phyloP scores from a whole-genome alignment of 2,329 filamentous ascomycete species.

The Fusarium pseudoanthophilum region DNA sequence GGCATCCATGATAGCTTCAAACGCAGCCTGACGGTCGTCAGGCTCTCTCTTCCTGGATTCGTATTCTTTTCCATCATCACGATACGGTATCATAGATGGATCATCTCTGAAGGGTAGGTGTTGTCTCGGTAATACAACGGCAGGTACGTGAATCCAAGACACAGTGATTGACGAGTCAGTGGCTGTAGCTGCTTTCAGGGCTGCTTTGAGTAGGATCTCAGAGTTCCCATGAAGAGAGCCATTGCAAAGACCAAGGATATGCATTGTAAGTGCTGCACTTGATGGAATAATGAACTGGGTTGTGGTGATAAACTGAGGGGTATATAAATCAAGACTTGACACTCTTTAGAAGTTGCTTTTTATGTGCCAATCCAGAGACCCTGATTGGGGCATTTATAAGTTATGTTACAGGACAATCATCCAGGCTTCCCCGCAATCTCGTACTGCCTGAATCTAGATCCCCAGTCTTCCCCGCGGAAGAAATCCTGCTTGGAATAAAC shows the following conservation, averaged over 20 bases:
- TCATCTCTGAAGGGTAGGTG: neutral
- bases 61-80: fast-evolving
- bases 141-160: neutral
- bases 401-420: no score
- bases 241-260: neutral
- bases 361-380: no score
- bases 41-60: fast-evolving
- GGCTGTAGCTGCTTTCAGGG: neutral
- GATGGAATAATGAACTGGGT: no score
- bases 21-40: neutral
- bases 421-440: no score
- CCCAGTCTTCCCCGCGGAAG: no score
- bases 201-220: neutral
- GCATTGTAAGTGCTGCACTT: neutral
- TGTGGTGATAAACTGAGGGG: neutral
- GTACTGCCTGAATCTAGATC: no score
- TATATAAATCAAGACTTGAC: neutral
- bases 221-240: neutral
- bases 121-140: neutral
- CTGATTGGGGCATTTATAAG: no score
- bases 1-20: neutral
- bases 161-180: neutral
- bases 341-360: no score
- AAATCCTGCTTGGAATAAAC: no score
- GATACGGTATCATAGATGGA: neutral